Base-by-base conservation (phyloP, 2,329 filamentous ascomycete species). In the Botrytis pseudocinerea region DNA sequence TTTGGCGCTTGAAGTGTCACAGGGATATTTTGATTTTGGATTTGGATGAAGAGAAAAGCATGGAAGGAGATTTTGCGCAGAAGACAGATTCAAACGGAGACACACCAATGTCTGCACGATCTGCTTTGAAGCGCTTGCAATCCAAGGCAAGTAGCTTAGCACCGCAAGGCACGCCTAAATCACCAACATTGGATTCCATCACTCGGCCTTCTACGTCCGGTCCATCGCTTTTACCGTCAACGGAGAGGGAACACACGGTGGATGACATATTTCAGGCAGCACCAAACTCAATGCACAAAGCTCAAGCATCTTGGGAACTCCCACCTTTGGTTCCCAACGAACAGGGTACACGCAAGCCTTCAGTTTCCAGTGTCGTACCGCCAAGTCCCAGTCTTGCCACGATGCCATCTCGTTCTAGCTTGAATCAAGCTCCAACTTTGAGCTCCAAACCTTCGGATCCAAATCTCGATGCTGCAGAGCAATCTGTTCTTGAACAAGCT, bases 1-100 rank as follows among this genome's bases (percentile, higher is more conserved):
- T 98, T 32, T 98, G 95, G 94, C 92, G 91, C 71, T 88, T 95
- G 78, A 95, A 90, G 79, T 98, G 95, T 76, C 95, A 99, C 82
- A 91, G 92, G 60, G 95, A 98, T 78, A 95, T 98, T 74, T 84
- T 99, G 32, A 85, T 90, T 8, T 87, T 94, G 82, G 96, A 99
- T 80, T 84, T 98, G 14, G 92, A 95, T 71, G 93, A 97, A 77
- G 95, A 97, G 79, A 79, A 75, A 48, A 80, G 80, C 18, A 80
- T 81, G 9, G 75, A 76, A 10, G 68, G 60, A 28, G 54, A 46
- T 48, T 42, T 69, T 70, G 25, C 22, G 71, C 20, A 44, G 40
- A 74, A 71, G 44, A 35, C 42, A 2, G 78, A 79, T 16, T 18
- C 72, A 32, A 69, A 51, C 8, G 71, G 40, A 16, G 77, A 78